Evolutionary conservation across 2,329 filamentous ascomycete species (phyloP), one percentile per base, ranked within the genome.

Genomic region (Epicoccum sorghinum): DNA sequence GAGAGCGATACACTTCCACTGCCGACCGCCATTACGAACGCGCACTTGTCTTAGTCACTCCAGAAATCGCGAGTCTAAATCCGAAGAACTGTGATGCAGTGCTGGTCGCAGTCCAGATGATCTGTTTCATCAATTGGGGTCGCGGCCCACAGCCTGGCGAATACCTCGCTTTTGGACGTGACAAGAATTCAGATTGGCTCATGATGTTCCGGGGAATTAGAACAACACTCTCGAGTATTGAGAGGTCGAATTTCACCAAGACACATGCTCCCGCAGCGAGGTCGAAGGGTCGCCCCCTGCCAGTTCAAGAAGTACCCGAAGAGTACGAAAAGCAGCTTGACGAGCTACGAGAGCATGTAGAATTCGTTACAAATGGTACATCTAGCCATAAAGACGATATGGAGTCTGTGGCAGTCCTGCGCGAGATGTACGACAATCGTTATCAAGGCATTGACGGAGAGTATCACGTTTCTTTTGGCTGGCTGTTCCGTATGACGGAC

Each of bases 171-270:
- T 71, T 71, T 23, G 64, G 65, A n/a, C 47, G 55, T 23, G 52
- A 60, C 2, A 59, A 59, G 29, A 62, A 41, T 29, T 70, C 68
- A 13, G 65, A 71, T 24, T 71, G 67, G 67, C 58, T 71, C n/a
- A 42, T 66, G 35, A 67, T 71, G 65, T 70, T 71, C 22, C 62
- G 66, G 29, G 68, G 67, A 1, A 62, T 71, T 3, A 59, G 64
- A 22, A 66, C 64, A 1, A 71, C 65, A n/a, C 38, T 57, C 3
- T 33, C 59, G 9, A 58, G 52, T 8, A n/a, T 64, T 7, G 47
- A 23, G 9, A 29, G 47, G 2, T 24, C 47, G 6, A 9, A 45
- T 10, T 62, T 62, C 14, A 37, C 36, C 3, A 59, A 56, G 27
- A 58, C 54, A 8, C 36, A 58, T 48, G 53, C 43, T 3, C 57